phyloP scores from a whole-genome alignment of 2,329 filamentous ascomycete genomes.

The Rhytidhysteron rufulum region DNA sequence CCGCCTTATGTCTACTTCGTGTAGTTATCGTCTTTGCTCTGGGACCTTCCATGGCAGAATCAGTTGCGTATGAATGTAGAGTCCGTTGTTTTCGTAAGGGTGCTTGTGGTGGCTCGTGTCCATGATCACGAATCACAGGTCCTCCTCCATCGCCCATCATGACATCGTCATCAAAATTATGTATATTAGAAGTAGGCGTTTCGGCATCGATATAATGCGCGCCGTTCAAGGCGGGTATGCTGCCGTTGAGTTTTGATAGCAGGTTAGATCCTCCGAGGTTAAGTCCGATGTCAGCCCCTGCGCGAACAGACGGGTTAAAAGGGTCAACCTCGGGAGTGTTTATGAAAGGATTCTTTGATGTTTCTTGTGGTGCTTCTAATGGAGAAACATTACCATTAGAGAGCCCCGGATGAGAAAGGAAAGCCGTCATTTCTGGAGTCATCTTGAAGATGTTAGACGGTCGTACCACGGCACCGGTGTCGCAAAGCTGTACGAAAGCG shows the following conservation, averaged over 20 bases:
- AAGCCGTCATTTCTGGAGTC: slow-evolving; percentile 58
- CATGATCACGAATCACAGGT: slow-evolving; percentile 24
- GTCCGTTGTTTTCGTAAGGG: slow-evolving; percentile 40
- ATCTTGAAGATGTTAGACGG: slow-evolving; percentile 83
- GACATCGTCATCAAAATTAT: slow-evolving; percentile 42
- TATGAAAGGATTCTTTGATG: slow-evolving; percentile 26
- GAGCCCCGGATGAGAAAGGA: slow-evolving; percentile 35
- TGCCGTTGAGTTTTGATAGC: slow-evolving; percentile 43
- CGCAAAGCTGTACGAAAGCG: slow-evolving; percentile 83
- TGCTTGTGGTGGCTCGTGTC: slow-evolving; percentile 46
- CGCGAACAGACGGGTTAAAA: slow-evolving; percentile 37
- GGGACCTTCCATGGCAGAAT: slow-evolving; percentile 28
- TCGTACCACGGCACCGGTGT: slow-evolving; percentile 73
- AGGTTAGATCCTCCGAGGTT: slow-evolving; percentile 35
- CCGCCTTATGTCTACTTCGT: slow-evolving; percentile 35
- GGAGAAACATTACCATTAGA: slow-evolving; percentile 16
- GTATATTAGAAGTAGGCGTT: slow-evolving; percentile 45
- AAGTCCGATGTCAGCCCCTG: slow-evolving; percentile 29
- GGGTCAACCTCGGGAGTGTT: slow-evolving; percentile 41
- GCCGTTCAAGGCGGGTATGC: slow-evolving; percentile 22
- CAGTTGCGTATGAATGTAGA: slow-evolving; percentile 27
- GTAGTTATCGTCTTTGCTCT: slow-evolving; percentile 38
- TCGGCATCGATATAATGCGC: slow-evolving; percentile 35
- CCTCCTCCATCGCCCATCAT: slow-evolving; percentile 37
- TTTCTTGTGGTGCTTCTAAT: slow-evolving; percentile 11